These are phyloP conservation scores for Penicillium hordei DNA, from an alignment of 2,329 filamentous ascomycete genomes.

Conservation along the genomic window DNA sequence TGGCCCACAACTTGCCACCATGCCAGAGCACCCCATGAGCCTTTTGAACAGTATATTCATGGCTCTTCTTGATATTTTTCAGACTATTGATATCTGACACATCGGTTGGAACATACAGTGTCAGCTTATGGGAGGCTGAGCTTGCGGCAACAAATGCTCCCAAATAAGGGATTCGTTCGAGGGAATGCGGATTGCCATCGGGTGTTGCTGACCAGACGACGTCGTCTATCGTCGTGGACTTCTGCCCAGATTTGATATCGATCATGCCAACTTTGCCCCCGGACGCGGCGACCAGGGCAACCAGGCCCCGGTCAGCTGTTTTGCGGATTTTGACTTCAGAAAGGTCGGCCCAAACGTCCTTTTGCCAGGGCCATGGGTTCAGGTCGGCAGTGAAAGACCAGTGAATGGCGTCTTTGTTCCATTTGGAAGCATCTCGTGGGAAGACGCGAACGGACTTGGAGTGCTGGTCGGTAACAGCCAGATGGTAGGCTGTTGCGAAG, in stretches of 20 bases:
- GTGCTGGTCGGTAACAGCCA: conserved; percentile 11
- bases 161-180: background rate
- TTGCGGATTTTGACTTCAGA: background rate
- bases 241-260: background rate
- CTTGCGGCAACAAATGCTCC: background rate
- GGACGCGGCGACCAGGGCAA: background rate
- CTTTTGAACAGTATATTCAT: background rate
- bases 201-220: background rate
- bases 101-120: background rate
- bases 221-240: background rate
- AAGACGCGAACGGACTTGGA: conserved; percentile 30
- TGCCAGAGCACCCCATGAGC: background rate
- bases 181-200: background rate
- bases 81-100: background rate
- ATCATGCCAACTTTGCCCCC: background rate
- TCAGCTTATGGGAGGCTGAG: background rate
- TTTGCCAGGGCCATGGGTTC: background rate
- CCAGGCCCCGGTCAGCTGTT: background rate
- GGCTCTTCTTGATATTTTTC: background rate
- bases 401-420: conserved; percentile 26
- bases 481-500: no score
- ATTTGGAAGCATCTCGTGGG: background rate
- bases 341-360: background rate
- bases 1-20: background rate
- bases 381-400: background rate